Base-by-base conservation (phyloP, 2,329 filamentous ascomycete genomes). In the Penicillium sp. region DNA sequence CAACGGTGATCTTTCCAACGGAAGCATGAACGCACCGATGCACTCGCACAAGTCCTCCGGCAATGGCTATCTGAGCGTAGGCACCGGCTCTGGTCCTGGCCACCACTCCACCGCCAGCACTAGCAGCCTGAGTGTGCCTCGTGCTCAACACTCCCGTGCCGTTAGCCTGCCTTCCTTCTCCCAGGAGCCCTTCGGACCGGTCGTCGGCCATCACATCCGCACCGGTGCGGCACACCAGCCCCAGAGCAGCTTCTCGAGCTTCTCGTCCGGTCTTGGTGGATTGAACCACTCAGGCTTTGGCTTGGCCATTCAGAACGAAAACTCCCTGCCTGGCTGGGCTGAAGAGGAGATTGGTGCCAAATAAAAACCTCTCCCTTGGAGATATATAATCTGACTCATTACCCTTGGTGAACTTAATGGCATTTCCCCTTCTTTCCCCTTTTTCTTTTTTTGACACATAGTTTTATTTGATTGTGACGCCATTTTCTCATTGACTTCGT, bases 141-240 rank as follows among this genome's bases (percentile, higher is more conserved):
- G 80, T 49, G 78, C 78, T 38, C 79, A 80, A 56, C 83, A 87
- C 65, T 92, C 83, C 64, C 86, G 93, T 32, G 90, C 93, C 29
- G 89, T 96, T 52, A 95, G 90, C 67, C 76, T 98, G 64, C 93
- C 93, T 1, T 82, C 81, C 5, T 85, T 85, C 66, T 81, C 80
- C 2, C 80, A 84, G 56, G 80, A 81, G 39, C 73, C 77, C 10
- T 80, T 81, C 60, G 75, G 73, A 9, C 72, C 74, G 23, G 65
- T 67, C 40, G 65, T 68, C 6, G 60, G 59, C 31, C 66, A 72
- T 29, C 68, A 71, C 49, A 53, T 63, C 38, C 71, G 70, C 39
- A 60, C 63, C 40, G 66, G 63, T 33, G 56, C 69, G 24, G 57
- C 67, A 29, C 72, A 75, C 53, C 73, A 73, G 54, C 68, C 72